Base-by-base conservation (phyloP, 345 rosid species). In the Sonneratia alba region DNA sequence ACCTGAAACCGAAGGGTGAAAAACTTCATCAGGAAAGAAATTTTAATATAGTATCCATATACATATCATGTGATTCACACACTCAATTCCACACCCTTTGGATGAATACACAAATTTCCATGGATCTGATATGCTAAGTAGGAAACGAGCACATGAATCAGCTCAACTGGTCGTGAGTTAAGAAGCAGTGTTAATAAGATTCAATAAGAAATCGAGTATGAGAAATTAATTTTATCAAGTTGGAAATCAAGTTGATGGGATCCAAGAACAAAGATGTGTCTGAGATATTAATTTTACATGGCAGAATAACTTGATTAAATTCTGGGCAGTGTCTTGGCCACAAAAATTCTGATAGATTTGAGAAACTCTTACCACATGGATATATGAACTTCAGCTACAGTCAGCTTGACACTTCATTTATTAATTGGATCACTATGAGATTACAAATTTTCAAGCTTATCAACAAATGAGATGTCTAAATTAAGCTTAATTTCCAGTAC, bases 1-100 rank as follows among this genome's bases (percentile, higher is more conserved):
- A 12, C 82, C 90, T 79, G 81, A 76, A 83, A 61, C 37, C 19
- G 36, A 66, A 42, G 49, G n/a, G 15, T n/a, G 11, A 0, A 3
- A 69, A 42, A 72, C 48, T 42, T 65, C 49, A 38, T 21, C 49
- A 32, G 9, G 4, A 48, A 32, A 43, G 61, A 56, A 47, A 24
- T 24, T 0, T 12, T 75, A 22, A 75, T 3, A 22, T 13, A 21
- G n/a, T 62, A 36, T 51, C 27, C 24, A 22, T 19, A 36, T 36
- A 27, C 13, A 18, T 53, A 7, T 15, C 21, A 19, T 3, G 16
- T 0, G 51, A 47, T 53, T 12, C 47, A 27, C 2, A 10, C 22
- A 34, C 36, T 40, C 63, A 19, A 32, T 70, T 13, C 42, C 34
- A 70, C 27, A 1, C 42, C 16, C 34, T 70, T 18, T 40, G 16